These are phyloP conservation scores for Trichoderma hamatum DNA, from an alignment of 2,329 filamentous ascomycete species.

Conservation along the genomic window DNA sequence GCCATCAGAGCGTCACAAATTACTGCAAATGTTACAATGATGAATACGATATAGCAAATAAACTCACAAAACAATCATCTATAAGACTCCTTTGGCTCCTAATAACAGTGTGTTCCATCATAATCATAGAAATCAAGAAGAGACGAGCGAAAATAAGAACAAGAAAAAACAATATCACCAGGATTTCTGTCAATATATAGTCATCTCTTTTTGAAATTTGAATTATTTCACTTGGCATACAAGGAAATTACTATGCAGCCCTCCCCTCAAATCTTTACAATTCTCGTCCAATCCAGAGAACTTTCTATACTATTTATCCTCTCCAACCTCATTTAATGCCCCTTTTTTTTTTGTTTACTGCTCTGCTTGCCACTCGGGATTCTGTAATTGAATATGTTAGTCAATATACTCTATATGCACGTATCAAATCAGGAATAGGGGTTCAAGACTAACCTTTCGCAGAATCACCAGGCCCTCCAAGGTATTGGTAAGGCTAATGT, in stretches of 20 bases:
- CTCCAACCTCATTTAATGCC: conserved; percentile 2
- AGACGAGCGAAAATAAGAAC: not conserved
- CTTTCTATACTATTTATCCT: conserved; percentile 9
- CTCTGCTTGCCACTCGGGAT: conserved; percentile 46
- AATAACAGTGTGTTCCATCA: not conserved
- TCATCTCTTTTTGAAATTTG: conserved; percentile 23
- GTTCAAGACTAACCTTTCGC: conserved; percentile 73
- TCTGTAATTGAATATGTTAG: conserved; percentile 33
- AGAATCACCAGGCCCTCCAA: conserved; percentile 95
- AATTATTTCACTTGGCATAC: conserved; percentile 29
- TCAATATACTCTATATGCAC: not conserved
- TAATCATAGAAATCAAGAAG: not conserved
- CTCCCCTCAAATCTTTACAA: not conserved
- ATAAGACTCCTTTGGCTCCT: not conserved
- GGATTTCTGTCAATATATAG: conserved; percentile 36
- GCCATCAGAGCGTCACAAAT: not conserved
- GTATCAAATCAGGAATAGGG: not conserved
- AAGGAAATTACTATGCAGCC: conserved; percentile 42
- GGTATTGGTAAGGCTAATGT: conserved; percentile 86
- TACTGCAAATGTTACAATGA: not conserved
- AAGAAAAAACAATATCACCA: not conserved
- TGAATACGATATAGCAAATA: not conserved
- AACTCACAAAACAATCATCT: not conserved
- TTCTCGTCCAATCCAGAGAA: conserved; percentile 29
- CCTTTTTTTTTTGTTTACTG: conserved; percentile 37